Evolutionary conservation across 441 rosid species (phyloP).

Genomic region (Gossypium lobatum): DNA sequence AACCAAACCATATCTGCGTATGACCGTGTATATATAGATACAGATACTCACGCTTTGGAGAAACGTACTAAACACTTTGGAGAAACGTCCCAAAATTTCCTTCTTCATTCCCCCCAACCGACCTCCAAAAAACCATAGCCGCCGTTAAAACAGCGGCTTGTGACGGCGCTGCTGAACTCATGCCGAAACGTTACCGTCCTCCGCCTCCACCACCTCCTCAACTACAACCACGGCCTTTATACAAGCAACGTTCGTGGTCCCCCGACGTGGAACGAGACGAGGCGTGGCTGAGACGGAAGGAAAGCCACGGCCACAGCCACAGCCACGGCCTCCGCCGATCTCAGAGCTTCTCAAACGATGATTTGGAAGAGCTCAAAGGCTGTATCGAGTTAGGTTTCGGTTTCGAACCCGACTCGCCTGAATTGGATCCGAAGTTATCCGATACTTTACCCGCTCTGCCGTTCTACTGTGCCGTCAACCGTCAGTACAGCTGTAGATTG

Average conservation of each 20-base stretch:
- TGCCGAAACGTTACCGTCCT: constrained; percentile 25
- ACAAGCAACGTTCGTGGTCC: constrained; percentile 67
- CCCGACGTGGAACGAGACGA: constrained; percentile 65
- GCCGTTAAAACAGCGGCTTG: background rate
- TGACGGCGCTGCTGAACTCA: background rate
- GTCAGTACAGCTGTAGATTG: constrained; percentile 36
- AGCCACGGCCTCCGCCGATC: constrained; percentile 23
- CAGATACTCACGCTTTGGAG: background rate
- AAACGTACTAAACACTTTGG: background rate
- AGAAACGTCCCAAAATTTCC: background rate
- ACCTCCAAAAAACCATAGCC: background rate
- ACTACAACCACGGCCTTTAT: constrained; percentile 22
- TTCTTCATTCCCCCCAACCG: background rate
- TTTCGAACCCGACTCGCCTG: constrained; percentile 55
- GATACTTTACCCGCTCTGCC: constrained; percentile 66
- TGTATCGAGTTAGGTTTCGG: constrained; percentile 79
- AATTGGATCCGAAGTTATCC: constrained; percentile 51
- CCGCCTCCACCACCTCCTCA: constrained; percentile 29
- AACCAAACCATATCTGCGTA: background rate
- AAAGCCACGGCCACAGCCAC: constrained; percentile 10
- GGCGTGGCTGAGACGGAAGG: constrained; percentile 55
- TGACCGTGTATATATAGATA: background rate
- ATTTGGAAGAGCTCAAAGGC: constrained; percentile 68
- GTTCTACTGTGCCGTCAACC: constrained; percentile 60
- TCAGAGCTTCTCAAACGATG: constrained; percentile 66